These are phyloP conservation scores for Exophiala viscosa DNA, from an alignment of 2,329 filamentous ascomycete species.

Conservation along the genomic window DNA sequence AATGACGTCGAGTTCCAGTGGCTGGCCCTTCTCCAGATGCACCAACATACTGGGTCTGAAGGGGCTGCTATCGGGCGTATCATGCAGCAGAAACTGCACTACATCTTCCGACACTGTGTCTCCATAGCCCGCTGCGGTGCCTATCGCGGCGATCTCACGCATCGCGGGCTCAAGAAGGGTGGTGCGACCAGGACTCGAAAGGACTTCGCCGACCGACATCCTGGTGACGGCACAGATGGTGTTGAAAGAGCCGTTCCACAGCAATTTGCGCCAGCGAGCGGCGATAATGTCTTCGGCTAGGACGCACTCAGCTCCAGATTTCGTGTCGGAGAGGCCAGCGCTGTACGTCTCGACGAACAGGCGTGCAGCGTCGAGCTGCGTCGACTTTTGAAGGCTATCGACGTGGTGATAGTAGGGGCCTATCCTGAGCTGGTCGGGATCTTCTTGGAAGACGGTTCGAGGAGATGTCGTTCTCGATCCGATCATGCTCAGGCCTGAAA, in stretches of 20 bases:
- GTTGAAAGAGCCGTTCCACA: conserved; percentile 52
- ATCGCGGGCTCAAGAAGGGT: conserved; percentile 52
- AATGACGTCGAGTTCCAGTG: conserved; percentile 55
- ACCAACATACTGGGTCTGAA: conserved; percentile 52
- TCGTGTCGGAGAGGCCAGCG: conserved; percentile 28
- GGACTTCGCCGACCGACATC: conserved; percentile 50
- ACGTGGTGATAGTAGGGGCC: conserved; percentile 43
- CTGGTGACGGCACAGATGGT: conserved; percentile 49
- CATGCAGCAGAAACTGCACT: conserved; percentile 43
- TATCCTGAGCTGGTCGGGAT: conserved; percentile 48
- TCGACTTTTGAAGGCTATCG: conserved; percentile 10
- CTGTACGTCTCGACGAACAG: conserved; percentile 48
- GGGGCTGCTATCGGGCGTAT: conserved; percentile 49
- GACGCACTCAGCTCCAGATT: conserved; percentile 40
- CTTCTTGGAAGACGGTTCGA: conserved; percentile 52
- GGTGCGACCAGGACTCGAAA: conserved; percentile 44
- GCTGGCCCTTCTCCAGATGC: conserved; percentile 43
- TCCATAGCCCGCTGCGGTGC: conserved; percentile 40
- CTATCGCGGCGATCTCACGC: conserved; percentile 49
- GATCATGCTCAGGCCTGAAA: conserved; percentile 53
- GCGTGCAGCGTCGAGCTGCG: conserved; percentile 30
- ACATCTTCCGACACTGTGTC: conserved; percentile 43
- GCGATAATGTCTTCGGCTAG: conserved; percentile 34
- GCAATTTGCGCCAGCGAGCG: conserved; percentile 38
- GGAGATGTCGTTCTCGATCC: conserved; percentile 47